Conservation (phyloP, 352 stramenopile genomes). For the Globisporangium rhizosaccharum region DNA sequence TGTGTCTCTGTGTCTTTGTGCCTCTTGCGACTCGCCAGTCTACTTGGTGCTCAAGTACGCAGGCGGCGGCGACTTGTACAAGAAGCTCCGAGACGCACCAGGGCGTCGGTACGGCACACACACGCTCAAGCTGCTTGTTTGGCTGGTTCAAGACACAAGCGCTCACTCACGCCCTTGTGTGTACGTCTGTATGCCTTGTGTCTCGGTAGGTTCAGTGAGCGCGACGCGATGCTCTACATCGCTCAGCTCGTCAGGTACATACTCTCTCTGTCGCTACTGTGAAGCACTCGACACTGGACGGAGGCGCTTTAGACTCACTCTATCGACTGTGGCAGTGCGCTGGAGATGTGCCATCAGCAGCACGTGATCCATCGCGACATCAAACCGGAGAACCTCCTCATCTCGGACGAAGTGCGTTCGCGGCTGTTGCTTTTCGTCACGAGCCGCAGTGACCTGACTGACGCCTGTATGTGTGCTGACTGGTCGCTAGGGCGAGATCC, state of each 20-base stretch:
- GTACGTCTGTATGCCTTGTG: not conserved
- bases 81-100: conserved; percentile 54
- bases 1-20: not conserved
- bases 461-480: too few relatives aligned
- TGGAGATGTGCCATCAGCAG: conserved; percentile 73
- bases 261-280: not conserved
- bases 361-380: conserved; percentile 93
- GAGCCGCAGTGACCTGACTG: too few relatives aligned
- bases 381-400: conserved; percentile 94
- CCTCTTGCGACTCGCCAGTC: conserved; percentile 19
- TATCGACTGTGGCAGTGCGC: conserved; percentile 16
- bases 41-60: conserved; percentile 89
- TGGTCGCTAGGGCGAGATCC: conserved; percentile 83
- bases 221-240: conserved; percentile 60
- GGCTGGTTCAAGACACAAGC: not conserved
- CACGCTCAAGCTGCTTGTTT: too few relatives aligned
- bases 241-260: conserved; percentile 62
- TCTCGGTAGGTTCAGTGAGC: conserved; percentile 42
- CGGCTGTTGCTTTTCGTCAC: not conserved
- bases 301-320: not conserved
- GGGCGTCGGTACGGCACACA: conserved; percentile 28
- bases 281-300: too few relatives aligned
- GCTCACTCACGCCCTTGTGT: not conserved
- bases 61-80: conserved; percentile 79
- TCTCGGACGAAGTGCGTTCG: conserved; percentile 48